These are phyloP conservation scores for Entelexis sorbosivorans DNA, from an alignment of 1,139 yeast species.

Conservation along the genomic window DNA sequence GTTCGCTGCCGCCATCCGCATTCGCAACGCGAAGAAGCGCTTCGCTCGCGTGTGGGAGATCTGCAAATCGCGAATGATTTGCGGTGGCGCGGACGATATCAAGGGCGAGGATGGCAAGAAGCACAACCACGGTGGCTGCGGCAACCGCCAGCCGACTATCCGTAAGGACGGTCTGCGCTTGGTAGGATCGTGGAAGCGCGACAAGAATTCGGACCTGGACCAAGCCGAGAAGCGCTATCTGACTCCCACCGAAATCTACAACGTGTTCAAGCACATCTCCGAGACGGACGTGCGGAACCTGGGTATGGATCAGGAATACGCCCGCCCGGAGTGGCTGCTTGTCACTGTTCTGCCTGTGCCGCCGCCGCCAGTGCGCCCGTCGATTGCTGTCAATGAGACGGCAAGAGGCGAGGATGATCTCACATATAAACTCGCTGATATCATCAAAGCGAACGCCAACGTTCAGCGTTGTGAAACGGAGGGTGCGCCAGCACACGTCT, in stretches of 20 bases:
- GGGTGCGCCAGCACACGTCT: constrained; percentile 97
- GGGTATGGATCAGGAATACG: constrained; percentile 91
- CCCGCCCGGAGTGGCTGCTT: constrained; percentile 98
- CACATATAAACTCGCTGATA: constrained; percentile 94
- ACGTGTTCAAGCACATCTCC: constrained; percentile 83
- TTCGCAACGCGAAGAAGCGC: constrained; percentile 89
- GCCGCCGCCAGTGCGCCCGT: constrained; percentile 98
- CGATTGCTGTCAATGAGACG: constrained; percentile 96
- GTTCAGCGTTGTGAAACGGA: constrained; percentile 95
- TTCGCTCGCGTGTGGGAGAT: constrained; percentile 93
- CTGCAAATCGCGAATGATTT: constrained; percentile 84
- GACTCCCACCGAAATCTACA: constrained; percentile 78
- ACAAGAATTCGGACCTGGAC: constrained; percentile 69
- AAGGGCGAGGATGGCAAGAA: constrained; percentile 30
- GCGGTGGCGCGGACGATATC: constrained; percentile 80
- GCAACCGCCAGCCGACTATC: constrained; percentile 89
- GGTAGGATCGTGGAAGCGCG: constrained; percentile 96
- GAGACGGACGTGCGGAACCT: constrained; percentile 68
- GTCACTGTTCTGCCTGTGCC: constrained; percentile 98
- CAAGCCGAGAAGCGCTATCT: constrained; percentile 88
- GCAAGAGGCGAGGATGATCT: constrained; percentile 99
- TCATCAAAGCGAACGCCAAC: constrained; percentile 87
- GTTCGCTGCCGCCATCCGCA: constrained; percentile 80
- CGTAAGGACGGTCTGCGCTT: constrained; percentile 92
- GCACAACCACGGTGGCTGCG: constrained; percentile 81